Evolutionary conservation across 108 stramenopile species (phyloP).

Genomic region (Skeletonema grethae): DNA sequence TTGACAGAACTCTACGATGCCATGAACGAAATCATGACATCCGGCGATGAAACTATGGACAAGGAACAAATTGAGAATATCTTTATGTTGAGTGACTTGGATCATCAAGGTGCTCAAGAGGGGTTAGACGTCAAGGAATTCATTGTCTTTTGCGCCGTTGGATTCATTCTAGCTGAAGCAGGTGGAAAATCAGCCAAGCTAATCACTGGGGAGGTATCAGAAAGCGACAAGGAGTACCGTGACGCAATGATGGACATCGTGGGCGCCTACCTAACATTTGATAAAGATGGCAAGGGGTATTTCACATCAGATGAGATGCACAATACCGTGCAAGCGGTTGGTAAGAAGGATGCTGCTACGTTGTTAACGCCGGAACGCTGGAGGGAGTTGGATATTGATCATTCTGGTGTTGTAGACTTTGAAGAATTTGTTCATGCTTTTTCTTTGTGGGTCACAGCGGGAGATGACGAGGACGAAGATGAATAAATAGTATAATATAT

Average conservation of each 20-base stretch:
- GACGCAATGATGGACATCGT: conserved; percentile 57
- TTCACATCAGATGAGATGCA: conserved; percentile 56
- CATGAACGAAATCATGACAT: conserved; percentile 44
- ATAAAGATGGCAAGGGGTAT: conserved; percentile 49
- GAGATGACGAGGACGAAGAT: conserved; percentile 42
- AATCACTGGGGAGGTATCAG: conserved; percentile 43
- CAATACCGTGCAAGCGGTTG: conserved; percentile 24
- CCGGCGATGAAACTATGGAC: conserved; percentile 18
- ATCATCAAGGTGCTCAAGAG: conserved; percentile 34
- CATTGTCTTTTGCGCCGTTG: conserved; percentile 52
- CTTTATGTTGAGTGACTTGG: conserved; percentile 52
- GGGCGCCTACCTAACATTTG: conserved; percentile 49
- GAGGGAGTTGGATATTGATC: conserved; percentile 47
- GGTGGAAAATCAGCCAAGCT: conserved; percentile 43
- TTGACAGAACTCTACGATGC: conserved; percentile 36
- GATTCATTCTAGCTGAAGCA: conserved; percentile 52
- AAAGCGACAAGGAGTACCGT: conserved; percentile 47
- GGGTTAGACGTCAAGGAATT: conserved; percentile 52
- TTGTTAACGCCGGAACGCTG: conserved; percentile 49
- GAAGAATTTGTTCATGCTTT: conserved; percentile 53
- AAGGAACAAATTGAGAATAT: conserved; percentile 40
- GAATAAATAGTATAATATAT: background rate
- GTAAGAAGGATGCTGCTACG: conserved; percentile 44
- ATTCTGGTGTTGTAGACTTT: conserved; percentile 46
- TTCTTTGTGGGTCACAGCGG: conserved; percentile 47